Conservation (phyloP, 257 asterid genomes). For the Lithospermum erythrorhizon region DNA sequence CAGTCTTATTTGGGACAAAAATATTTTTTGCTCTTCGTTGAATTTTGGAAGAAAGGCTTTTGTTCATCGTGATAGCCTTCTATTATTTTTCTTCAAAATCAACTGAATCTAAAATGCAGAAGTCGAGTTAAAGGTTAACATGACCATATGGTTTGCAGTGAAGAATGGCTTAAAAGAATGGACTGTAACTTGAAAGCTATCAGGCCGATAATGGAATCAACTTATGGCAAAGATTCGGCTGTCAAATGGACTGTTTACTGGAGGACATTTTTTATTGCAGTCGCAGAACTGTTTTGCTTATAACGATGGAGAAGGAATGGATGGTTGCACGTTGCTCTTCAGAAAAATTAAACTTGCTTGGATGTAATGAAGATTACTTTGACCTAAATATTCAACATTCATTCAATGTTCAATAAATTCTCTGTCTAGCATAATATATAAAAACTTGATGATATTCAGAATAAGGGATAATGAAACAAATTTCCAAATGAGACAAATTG, state of each 20-base stretch:
- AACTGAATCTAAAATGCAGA: not conserved
- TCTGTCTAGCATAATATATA: too few relatives aligned
- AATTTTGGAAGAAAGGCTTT: not conserved
- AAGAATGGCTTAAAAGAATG: conserved; percentile 91
- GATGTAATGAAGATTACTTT: too few relatives aligned
- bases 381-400: too few relatives aligned
- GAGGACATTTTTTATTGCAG: conserved; percentile 87
- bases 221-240: conserved; percentile 79
- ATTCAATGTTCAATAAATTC: too few relatives aligned
- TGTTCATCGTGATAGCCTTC: not conserved
- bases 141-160: conserved; percentile 35
- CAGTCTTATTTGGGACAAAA: conserved; percentile 34
- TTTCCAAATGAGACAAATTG: too few relatives aligned
- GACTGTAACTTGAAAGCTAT: conserved; percentile 39
- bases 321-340: conserved; percentile 76
- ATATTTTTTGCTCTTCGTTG: not conserved
- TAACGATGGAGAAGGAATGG: conserved; percentile 91
- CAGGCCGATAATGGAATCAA: conserved; percentile 76
- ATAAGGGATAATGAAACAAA: too few relatives aligned
- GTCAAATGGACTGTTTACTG: conserved; percentile 87
- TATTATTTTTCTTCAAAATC: not conserved
- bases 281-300: conserved; percentile 69
- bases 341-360: conserved; percentile 46
- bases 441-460: too few relatives aligned
- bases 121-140: not conserved